Evolutionary conservation across 164 flowering plant genomes (phyloP), one percentile per base, ranked within the genome.

Genomic region (Santalum album): DNA sequence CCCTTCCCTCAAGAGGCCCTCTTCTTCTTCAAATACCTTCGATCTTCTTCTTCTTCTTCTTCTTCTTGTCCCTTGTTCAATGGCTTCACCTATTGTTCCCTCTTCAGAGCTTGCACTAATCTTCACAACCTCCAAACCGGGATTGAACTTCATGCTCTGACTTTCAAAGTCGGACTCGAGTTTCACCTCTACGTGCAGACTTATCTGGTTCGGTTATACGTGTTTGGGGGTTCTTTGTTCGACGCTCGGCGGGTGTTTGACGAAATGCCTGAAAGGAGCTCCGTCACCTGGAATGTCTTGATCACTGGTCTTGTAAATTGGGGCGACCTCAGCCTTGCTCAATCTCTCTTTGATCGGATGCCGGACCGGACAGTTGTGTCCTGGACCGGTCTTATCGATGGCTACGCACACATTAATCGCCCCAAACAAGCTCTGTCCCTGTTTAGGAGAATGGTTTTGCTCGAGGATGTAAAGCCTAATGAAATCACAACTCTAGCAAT

Each of bases 341-440:
- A 65, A n/a, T 27, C 58, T 26, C 62, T 76, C 34, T 79, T 82
- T 53, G 66, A 75, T 27, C 56, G 51, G 55, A 82, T 84, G 86
- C 77, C 77, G 0, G 49, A 7, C 15, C 71, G 59, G 67, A 78
- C 60, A 49, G 75, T 80, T 32, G 73, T 78, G 25, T 79, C 87
- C 0, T 82, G 84, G 82, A 82, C 81, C 44, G 72, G 68, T 3
- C 60, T 84, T 12, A 84, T 84, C 51, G 87, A 79, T 57, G 90
- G 81, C 50, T 79, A 66, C 59, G 57, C 72, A 0, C 59, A 72
- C 22, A 57, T 34, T 57, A 69, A 74, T 58, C 59, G 29, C 45
- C 67, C 43, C 21, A 12, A 24, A 17, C 73, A 73, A 58, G 90
- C 85, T 18, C 39, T 79, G 47, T 32, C 32, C 12, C 56, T 81